These are phyloP conservation scores for Aspergillus sparsus DNA, from an alignment of 495 filamentous ascomycete species.

Conservation along the genomic window DNA sequence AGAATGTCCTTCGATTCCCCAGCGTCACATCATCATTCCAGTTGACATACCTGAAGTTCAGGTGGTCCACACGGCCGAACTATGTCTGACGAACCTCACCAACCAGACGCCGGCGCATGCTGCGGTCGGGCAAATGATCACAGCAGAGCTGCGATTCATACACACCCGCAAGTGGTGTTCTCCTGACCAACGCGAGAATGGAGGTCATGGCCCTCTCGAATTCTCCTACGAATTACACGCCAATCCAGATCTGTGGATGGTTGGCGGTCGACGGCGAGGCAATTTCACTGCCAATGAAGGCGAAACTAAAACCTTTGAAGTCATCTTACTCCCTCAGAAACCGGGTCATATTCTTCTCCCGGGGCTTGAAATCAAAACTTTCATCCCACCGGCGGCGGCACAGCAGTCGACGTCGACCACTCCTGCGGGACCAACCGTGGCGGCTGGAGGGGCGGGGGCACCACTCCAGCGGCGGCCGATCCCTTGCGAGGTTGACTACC, in stretches of 20 bases:
- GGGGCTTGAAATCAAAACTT: conserved; percentile 69
- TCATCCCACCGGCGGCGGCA: conserved; percentile 35
- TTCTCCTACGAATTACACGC: conserved; percentile 85
- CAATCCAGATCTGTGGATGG: conserved; percentile 74
- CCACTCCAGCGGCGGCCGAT: conserved; percentile 39
- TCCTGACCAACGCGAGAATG: conserved; percentile 36
- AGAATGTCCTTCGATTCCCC: conserved; percentile 33
- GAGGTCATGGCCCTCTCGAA: conserved; percentile 56
- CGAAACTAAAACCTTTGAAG: conserved; percentile 51
- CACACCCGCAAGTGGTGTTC: conserved; percentile 81
- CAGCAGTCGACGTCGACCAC: conserved; percentile 20
- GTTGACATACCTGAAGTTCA: conserved; percentile 86
- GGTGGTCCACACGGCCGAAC: conserved; percentile 80
- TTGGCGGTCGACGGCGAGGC: conserved; percentile 76
- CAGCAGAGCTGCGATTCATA: conserved; percentile 68
- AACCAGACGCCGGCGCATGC: conserved; percentile 42
- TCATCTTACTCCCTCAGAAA: conserved; percentile 77
- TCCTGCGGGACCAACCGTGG: conserved; percentile 10
- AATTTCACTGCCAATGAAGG: conserved; percentile 66
- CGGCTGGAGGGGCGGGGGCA: conserved; percentile 20
- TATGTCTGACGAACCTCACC: conserved; percentile 53
- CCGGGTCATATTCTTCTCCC: conserved; percentile 77
- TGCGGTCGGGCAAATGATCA: conserved; percentile 67
- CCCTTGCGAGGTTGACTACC: conserved; percentile 76
- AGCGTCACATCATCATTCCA: conserved; percentile 51